A percentile compares a stretch with the other conserved stretches of the same genome.
phyloP scores from a whole-genome alignment of 768 basidiomycete genomes.

The Boletus reticulatus region DNA sequence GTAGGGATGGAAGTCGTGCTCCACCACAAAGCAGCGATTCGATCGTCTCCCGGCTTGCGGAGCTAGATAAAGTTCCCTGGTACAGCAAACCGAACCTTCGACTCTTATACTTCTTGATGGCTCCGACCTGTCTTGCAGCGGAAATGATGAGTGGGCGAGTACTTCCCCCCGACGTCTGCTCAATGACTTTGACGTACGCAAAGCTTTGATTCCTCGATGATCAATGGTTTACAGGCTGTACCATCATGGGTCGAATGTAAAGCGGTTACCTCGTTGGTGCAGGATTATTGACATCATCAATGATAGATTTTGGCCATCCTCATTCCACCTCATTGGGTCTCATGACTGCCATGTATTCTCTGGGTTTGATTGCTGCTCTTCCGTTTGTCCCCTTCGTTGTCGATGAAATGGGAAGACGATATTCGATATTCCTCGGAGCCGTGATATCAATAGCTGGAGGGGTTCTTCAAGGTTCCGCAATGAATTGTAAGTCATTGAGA shows the following conservation, averaged over 20 bases:
- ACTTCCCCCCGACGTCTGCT: background rate
- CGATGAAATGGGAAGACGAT: conserved; percentile 10
- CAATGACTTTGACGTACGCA: background rate
- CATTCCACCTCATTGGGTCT: conserved; percentile 55
- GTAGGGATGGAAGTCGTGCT: background rate
- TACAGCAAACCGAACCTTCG: conserved; percentile 60
- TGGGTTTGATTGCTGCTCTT: conserved; percentile 52
- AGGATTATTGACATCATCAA: background rate
- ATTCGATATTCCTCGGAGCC: conserved; percentile 7
- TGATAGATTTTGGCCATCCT: conserved; percentile 50
- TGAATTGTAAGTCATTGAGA: conserved; percentile 3
- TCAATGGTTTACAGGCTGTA: conserved; percentile 62
- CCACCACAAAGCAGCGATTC: conserved; percentile 5
- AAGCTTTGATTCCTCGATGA: conserved; percentile 45
- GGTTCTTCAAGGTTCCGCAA: conserved; percentile 10
- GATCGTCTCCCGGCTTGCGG: conserved; percentile 19
- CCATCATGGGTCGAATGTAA: conserved; percentile 53
- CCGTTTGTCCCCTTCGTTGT: conserved; percentile 32
- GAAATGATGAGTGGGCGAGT: conserved; percentile 9
- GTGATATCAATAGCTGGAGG: conserved; percentile 2
- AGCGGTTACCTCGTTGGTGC: conserved; percentile 3
- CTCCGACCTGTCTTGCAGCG: conserved; percentile 35
- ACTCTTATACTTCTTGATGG: conserved; percentile 51
- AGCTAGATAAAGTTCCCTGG: conserved; percentile 50
- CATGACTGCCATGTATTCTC: conserved; percentile 56